Base-by-base conservation (phyloP, 345 rosid species). In the Populus tremula region DNA sequence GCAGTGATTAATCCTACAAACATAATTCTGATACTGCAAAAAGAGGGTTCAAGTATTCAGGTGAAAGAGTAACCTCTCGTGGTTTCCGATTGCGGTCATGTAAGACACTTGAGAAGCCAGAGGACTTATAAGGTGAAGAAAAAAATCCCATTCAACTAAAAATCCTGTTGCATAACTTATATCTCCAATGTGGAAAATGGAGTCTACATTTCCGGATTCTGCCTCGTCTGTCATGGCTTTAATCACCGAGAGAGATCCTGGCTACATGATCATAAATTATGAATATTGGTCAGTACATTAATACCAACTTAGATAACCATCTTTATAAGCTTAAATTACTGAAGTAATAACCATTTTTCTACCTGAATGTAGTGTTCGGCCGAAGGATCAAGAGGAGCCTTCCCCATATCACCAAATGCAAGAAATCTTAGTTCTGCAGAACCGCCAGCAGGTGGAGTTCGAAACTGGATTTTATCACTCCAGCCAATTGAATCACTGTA, bases 81-180 rank as follows among this genome's bases (percentile, higher is more conserved):
- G 93, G 78, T 91, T 91, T 62, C 93, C 96, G 1, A 88, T 91
- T 1, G 92, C 93, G 6, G 96, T 88, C 96, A 90, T 87, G 89
- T 91, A 91, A 54, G 92, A 67, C 74, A 91, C 86, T 77, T 59
- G 81, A 23, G 93, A 91, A 36, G 96, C 96, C 78, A 88, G 12
- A 7, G 92, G 93, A 56, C 10, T 79, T 39, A 88, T 87, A 31
- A 82, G 93, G 27, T 85, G 75, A 67, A 91, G 92, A 76, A 90
- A 91, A 78, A 63, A 91, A 59, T 91, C 93, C 96, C 93, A 91
- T 81, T 91, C 96, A 29, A 87, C 96, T 31, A 90, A 76, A 69
- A 89, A 90, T 7, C 96, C 96, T 0, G 96, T 91, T 45, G 96
- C 93, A 65, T 91, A 91, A 83, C 93, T 90, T 74, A 91, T 90